These are phyloP conservation scores for Rhizopus sp. DNA, from an alignment of 371 early-diverging fungal species.

Conservation along the genomic window DNA sequence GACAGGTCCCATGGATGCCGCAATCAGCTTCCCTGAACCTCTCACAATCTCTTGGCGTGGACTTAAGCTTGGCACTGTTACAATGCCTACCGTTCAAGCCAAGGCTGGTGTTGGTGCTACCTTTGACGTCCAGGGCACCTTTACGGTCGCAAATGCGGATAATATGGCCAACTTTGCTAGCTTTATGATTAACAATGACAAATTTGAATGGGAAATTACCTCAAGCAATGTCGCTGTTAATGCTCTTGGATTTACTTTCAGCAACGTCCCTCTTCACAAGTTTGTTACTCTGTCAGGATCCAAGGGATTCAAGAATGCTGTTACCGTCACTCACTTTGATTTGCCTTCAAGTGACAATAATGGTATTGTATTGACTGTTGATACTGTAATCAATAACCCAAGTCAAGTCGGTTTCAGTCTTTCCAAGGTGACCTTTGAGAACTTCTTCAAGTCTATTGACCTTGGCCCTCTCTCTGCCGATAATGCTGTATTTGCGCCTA, in stretches of 20 bases:
- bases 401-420: slow-evolving; percentile 51
- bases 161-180: slow-evolving; percentile 49
- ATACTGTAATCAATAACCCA: slow-evolving; percentile 53
- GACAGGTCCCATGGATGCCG: slow-evolving; percentile 63
- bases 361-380: slow-evolving; percentile 49
- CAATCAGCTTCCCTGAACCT: slow-evolving; percentile 54
- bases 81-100: slow-evolving; percentile 45
- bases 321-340: slow-evolving; percentile 49
- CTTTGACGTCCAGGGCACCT: slow-evolving; percentile 43
- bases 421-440: slow-evolving; percentile 26
- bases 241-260: slow-evolving; percentile 54
- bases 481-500: slow-evolving; percentile 28
- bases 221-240: slow-evolving; percentile 45
- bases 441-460: slow-evolving; percentile 24
- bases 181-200: slow-evolving; percentile 52
- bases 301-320: slow-evolving; percentile 47
- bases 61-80: slow-evolving; percentile 40
- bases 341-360: slow-evolving; percentile 50
- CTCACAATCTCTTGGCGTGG: slow-evolving; percentile 58
- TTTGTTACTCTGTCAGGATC: slow-evolving; percentile 46
- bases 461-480: slow-evolving; percentile 34
- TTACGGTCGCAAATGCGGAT: slow-evolving; percentile 39
- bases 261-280: slow-evolving; percentile 20
- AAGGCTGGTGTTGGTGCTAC: slow-evolving; percentile 43
- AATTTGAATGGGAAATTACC: slow-evolving; percentile 54